A percentile compares a stretch with the other conserved stretches of the same genome.
phyloP scores from a whole-genome alignment of 768 basidiomycete species.

The Russula foetens region DNA sequence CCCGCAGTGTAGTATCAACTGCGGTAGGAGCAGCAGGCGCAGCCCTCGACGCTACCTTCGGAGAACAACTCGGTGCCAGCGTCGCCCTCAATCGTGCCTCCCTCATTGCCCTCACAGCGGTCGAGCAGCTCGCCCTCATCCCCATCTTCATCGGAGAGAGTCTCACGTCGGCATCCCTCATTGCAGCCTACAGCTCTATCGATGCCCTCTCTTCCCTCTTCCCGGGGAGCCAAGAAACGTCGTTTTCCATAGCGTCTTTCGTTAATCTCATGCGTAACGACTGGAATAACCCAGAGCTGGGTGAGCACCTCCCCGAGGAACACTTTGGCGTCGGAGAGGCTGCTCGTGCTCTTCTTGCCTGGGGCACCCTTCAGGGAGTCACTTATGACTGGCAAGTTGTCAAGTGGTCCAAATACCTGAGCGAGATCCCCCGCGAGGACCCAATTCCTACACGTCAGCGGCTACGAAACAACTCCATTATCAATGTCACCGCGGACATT shows the following conservation, averaged over 20 bases:
- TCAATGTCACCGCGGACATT: slow-evolving; percentile 66
- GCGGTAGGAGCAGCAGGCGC: slow-evolving; percentile 51
- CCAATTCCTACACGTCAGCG: slow-evolving; percentile 22
- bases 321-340: slow-evolving; percentile 59
- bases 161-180: slow-evolving; percentile 64
- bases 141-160: slow-evolving; percentile 72
- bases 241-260: slow-evolving; percentile 75
- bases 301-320: slow-evolving; percentile 47
- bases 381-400: slow-evolving; percentile 77
- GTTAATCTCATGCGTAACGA: slow-evolving; percentile 74
- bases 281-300: slow-evolving; percentile 50
- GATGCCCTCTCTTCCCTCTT: slow-evolving; percentile 66
- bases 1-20: slow-evolving; percentile 50
- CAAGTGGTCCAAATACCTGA: slow-evolving; percentile 55
- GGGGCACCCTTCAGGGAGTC: slow-evolving; percentile 74
- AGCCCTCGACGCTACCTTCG: slow-evolving; percentile 60
- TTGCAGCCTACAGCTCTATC: slow-evolving; percentile 68
- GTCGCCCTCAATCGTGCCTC: slow-evolving; percentile 52
- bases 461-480: slow-evolving; percentile 35
- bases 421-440: slow-evolving; percentile 57
- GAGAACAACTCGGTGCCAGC: slow-evolving; percentile 49
- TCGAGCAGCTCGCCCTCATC: slow-evolving; percentile 64
- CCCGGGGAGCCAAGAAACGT: slow-evolving; percentile 68
- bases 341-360: slow-evolving; percentile 63
- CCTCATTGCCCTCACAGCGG: slow-evolving; percentile 50